These are phyloP conservation scores for Triangularia verruculosa DNA, from an alignment of 2,329 filamentous ascomycete genomes.

Conservation along the genomic window DNA sequence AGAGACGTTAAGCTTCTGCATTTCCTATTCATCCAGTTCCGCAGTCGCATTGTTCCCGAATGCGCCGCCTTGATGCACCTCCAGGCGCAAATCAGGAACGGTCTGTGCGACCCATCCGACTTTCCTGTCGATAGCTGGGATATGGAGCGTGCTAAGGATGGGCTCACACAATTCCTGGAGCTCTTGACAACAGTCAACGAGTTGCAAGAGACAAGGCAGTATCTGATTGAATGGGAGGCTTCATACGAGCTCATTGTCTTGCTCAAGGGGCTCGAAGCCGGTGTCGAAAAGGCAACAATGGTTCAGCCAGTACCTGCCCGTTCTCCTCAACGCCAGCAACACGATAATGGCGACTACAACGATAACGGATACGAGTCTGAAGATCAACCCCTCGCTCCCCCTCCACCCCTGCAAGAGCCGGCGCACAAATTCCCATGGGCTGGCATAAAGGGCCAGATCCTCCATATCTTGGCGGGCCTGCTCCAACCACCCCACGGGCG, in stretches of 20 bases:
- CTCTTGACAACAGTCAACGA: constrained; percentile 90
- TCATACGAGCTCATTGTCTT: constrained; percentile 85
- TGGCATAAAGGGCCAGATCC: constrained; percentile 86
- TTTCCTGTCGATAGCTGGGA: constrained; percentile 96
- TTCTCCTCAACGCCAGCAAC: constrained; percentile 32
- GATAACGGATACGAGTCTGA: constrained; percentile 31
- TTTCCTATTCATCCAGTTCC: constrained; percentile 90
- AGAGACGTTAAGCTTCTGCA: constrained; percentile 66
- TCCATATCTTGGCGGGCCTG: constrained; percentile 83
- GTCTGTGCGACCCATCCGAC: constrained; percentile 72
- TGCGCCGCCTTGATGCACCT: constrained; percentile 92
- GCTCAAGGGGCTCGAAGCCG: constrained; percentile 81
- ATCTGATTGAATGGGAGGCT: constrained; percentile 89
- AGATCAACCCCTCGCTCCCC: constrained; percentile 44
- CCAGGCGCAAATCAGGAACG: constrained; percentile 82
- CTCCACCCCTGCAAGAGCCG: constrained; percentile 57
- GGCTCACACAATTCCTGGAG: constrained; percentile 89
- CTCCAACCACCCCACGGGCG: constrained; percentile 74
- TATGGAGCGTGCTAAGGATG: constrained; percentile 95
- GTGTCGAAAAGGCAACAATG: constrained; percentile 78
- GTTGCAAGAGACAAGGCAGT: constrained; percentile 74
- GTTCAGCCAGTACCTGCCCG: constrained; percentile 42
- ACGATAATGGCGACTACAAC: constrained; percentile 18
- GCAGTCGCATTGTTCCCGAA: constrained; percentile 87
- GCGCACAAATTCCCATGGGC: constrained; percentile 64